These are phyloP conservation scores for Hanseniaspora clermontiae DNA, from an alignment of 805 yeast species.

Conservation along the genomic window DNA sequence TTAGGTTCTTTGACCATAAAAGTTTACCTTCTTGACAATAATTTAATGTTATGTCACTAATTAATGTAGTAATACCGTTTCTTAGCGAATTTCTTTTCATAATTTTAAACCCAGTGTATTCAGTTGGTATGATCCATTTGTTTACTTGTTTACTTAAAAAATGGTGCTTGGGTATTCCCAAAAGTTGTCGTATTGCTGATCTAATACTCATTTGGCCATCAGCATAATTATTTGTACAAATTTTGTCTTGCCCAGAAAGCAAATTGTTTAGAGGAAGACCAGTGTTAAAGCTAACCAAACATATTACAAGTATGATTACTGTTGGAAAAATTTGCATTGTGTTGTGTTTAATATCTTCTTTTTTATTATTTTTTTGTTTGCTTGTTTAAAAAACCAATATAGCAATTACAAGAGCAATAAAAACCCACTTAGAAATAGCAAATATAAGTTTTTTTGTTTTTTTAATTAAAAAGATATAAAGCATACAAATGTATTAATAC, in stretches of 20 bases:
- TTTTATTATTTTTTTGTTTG: neutral
- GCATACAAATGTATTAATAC: neutral
- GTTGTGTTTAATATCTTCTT: too few relatives aligned
- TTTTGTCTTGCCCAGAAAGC: constrained; percentile 16
- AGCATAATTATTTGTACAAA: constrained; percentile 19
- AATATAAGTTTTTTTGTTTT: neutral
- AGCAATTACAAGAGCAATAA: neutral
- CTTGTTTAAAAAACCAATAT: neutral
- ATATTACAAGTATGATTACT: neutral
- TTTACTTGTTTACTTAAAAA: neutral
- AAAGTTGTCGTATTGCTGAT: neutral
- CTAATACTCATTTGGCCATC: constrained; percentile 16
- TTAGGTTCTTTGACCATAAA: constrained; percentile 30
- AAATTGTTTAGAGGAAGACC: neutral
- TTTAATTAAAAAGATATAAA: neutral
- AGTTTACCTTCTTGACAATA: constrained; percentile 43
- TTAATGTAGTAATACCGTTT: constrained; percentile 28
- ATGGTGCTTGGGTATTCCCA: constrained; percentile 20
- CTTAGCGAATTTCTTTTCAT: constrained; percentile 37
- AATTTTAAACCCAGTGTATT: constrained; percentile 45
- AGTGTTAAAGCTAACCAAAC: neutral
- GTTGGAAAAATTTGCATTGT: neutral
- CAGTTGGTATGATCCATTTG: neutral
- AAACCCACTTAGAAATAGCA: neutral
- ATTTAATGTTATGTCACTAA: constrained; percentile 35